Percentiles rank a stretch among this genome's conserved stretches.
Conservation (phyloP, 2,329 filamentous ascomycete genomes). For the Thermoascus crustaceus region DNA sequence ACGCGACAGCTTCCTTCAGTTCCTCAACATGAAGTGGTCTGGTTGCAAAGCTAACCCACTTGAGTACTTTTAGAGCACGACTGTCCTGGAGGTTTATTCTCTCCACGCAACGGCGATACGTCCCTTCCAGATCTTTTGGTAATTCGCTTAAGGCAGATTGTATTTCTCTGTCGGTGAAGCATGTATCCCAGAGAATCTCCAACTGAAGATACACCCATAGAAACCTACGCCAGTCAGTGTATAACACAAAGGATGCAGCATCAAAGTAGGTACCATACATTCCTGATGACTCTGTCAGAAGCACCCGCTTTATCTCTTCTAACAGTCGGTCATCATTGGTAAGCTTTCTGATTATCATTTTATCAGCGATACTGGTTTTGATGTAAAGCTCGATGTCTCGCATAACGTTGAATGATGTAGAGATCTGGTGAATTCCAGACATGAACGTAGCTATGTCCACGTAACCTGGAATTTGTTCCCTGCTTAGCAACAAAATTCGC, state of each 20-base stretch:
- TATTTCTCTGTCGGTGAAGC: constrained; percentile 13
- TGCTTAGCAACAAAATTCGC: constrained; percentile 12
- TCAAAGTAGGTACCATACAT: too few relatives aligned
- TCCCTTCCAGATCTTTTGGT: constrained; percentile 15
- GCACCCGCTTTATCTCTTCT: constrained; percentile 2
- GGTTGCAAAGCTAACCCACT: constrained; percentile 16
- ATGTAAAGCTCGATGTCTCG: constrained; percentile 14
- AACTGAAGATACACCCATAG: too few relatives aligned
- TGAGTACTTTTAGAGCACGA: constrained; percentile 10
- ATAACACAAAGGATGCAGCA: too few relatives aligned
- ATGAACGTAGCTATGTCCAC: constrained; percentile 11
- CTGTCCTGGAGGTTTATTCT: constrained; percentile 9
- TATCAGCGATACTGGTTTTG: constrained; percentile 12
- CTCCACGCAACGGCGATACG: constrained; percentile 11
- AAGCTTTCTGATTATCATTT: constrained; percentile 10
- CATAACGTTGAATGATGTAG: constrained; percentile 12
- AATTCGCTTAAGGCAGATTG: constrained; percentile 7
- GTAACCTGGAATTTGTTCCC: constrained; percentile 15
- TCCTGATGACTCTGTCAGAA: constrained; percentile 4
- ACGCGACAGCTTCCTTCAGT: constrained; percentile 14
- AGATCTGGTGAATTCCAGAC: constrained; percentile 12
- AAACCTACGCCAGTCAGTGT: too few relatives aligned
- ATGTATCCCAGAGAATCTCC: constrained; percentile 16
- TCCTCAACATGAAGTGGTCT: constrained; percentile 16
- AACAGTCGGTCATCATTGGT: constrained; percentile 9